Percentiles rank a stretch among this genome's conserved stretches.
Conservation (phyloP, 2,329 filamentous ascomycete species). For the Arthrobotrys entomopaga region DNA sequence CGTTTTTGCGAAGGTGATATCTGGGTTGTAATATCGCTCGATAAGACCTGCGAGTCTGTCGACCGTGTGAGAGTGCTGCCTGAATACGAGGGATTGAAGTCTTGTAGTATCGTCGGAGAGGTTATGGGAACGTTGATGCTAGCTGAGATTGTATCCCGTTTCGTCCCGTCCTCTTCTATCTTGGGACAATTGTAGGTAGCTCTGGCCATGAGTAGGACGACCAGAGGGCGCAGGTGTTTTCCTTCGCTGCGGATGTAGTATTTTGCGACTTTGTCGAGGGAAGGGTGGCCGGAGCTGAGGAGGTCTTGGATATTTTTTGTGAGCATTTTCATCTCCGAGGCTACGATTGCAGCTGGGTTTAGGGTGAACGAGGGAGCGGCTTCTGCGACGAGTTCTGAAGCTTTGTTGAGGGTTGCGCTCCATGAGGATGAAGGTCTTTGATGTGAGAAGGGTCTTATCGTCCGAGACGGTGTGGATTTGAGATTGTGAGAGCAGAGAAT, state of each 20-base stretch:
- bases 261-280: constrained; percentile 92
- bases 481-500: constrained; percentile 43
- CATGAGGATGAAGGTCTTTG: constrained; percentile 36
- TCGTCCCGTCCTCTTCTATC: constrained; percentile 63
- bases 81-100: constrained; percentile 76
- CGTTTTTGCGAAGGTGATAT: constrained; percentile 90
- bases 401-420: constrained; percentile 50
- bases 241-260: constrained; percentile 98
- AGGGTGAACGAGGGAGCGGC: constrained; percentile 52
- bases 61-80: not conserved
- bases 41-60: constrained; percentile 29
- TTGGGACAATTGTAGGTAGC: constrained; percentile 85
- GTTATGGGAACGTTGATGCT: constrained; percentile 71
- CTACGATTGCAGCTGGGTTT: constrained; percentile 51
- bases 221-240: constrained; percentile 93
- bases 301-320: constrained; percentile 92
- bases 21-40: constrained; percentile 62
- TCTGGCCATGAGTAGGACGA: constrained; percentile 95
- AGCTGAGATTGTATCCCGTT: constrained; percentile 42
- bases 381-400: constrained; percentile 50
- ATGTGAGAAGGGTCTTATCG: not conserved
- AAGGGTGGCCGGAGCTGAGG: constrained; percentile 92
- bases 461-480: constrained; percentile 9
- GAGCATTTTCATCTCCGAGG: constrained; percentile 77
- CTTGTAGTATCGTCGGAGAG: constrained; percentile 73